Base-by-base conservation (phyloP, 148 eudicot species). In the Chenopodium berlandieri region DNA sequence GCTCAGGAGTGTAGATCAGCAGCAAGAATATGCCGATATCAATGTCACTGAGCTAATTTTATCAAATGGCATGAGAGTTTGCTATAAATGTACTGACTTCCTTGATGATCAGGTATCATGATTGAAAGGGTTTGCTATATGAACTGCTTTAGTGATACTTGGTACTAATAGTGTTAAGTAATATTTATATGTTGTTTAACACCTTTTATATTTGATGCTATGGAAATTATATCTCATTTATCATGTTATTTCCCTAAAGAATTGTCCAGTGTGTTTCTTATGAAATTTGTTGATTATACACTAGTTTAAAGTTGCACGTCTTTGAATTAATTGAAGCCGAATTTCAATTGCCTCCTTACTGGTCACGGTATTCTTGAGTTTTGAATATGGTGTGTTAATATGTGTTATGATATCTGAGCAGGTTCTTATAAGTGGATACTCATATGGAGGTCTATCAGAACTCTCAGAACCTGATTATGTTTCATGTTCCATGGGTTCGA, bases 381-480 rank as follows among this genome's bases (percentile, higher is more conserved):
- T 44, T 68, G 23, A 31, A 32, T 66, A n/a, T 40, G 75, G 20
- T 40, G 27, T 66, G 67, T 73, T 71, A n/a, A 44, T 20, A 12
- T 44, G 52, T 80, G 80, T 78, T 82, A 84, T 75, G 83, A 75
- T 80, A 67, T 82, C 87, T 86, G 78, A 84, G 86, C 87, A 94
- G 98, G 93, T 94, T 91, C 87, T 91, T 82, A 87, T 94, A 89
- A 87, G 90, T 75, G 98, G 97, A 83, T 94, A 88, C 87, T 87
- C 98, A 56, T 94, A 92, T 83, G 98, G 98, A 73, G 98, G 92
- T 17, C 91, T 94, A 64, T 94, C 98, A 50, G 98, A 94, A 86
- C 91, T 92, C 80, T 90, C 94, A 78, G 98, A 94, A 86, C 85
- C 67, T 82, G 98, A 94, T 75, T 94, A 91, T 82, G 82, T 91